phyloP scores from a whole-genome alignment of 2,329 filamentous ascomycete genomes.

The Cryoendolithus antarcticus region DNA sequence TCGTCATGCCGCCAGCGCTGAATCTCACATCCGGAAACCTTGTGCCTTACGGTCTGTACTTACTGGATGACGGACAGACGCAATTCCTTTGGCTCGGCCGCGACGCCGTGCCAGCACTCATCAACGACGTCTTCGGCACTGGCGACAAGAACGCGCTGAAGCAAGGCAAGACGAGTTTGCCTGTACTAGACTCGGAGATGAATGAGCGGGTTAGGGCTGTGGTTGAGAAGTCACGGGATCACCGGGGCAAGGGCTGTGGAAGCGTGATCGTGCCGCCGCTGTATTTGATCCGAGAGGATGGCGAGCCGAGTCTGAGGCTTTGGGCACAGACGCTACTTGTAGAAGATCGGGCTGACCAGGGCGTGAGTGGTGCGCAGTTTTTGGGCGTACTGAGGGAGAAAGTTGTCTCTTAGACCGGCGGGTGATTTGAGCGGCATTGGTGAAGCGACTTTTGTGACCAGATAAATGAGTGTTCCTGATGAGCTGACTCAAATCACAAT shows the following conservation, averaged over 20 bases:
- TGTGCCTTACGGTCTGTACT: conserved; percentile 80
- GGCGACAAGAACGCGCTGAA: conserved; percentile 72
- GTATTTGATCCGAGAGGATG: conserved; percentile 89
- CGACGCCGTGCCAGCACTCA: conserved; percentile 79
- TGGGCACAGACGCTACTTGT: conserved; percentile 96
- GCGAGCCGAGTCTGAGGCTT: conserved; percentile 84
- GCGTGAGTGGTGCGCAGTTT: conserved; percentile 86
- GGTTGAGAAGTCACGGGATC: conserved; percentile 81
- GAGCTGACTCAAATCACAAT: too few relatives aligned
- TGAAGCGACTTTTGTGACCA: too few relatives aligned
- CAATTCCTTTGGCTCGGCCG: conserved; percentile 96
- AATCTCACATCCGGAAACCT: conserved; percentile 84
- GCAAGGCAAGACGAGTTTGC: conserved; percentile 79
- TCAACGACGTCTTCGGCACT: conserved; percentile 82
- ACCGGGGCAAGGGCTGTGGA: conserved; percentile 74
- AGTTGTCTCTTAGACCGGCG: conserved; percentile 38
- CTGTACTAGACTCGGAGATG: conserved; percentile 88
- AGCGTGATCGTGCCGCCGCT: conserved; percentile 87
- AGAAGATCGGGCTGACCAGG: conserved; percentile 88
- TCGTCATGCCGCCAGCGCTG: conserved; percentile 68
- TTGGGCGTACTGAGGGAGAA: conserved; percentile 87
- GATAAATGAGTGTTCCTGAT: too few relatives aligned
- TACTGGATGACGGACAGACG: conserved; percentile 93
- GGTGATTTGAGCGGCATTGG: too few relatives aligned
- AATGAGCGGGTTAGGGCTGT: conserved; percentile 87